Base-by-base conservation (phyloP, 495 filamentous ascomycete genomes). In the Penicillium waksmanii region DNA sequence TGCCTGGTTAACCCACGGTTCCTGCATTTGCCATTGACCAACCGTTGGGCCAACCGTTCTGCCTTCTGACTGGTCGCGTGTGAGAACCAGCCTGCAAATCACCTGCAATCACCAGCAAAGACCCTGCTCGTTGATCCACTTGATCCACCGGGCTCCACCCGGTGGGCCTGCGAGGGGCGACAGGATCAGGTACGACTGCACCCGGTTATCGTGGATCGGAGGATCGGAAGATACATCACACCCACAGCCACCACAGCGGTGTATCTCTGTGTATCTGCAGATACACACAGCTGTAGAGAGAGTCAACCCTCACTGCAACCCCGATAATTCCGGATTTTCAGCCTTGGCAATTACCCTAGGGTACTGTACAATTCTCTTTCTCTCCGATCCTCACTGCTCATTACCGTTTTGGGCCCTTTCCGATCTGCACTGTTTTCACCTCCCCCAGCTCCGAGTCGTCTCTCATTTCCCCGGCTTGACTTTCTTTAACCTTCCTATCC, bases 1-100 rank as follows among this genome's bases (percentile, higher is more conserved):
- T n/a, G n/a, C n/a, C n/a, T n/a, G n/a, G n/a, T n/a, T n/a, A n/a
- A 12, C 18, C 46, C 46, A 48, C 46, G 46, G 46, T 48, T 48
- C 46, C 46, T 48, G 46, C 27, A 31, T 10, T 46, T 17, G 43
- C 43, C 17, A 23, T 25, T n/a, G 23, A 12, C 46, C 46, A 46
- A 27, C 46, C 21, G 46, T 48, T 48, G 19, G 11, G 21, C 21
- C 42, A 46, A 46, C n/a, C 36, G 8, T 31, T 6, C 36, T 13
- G 42, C 15, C 4, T 9, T 48, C 9, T 27, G 46, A 48, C 21
- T 48, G 46, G 46, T 27, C 21, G 42, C n/a, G 42, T 44, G 42
- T 44, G 7, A 18, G 15, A 19, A 17, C 42, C 15, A 18, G 17
- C 17, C 42, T 40, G 36, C 36, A 12, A 12, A 13, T 40, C 36